Evolutionary conservation across 2,329 filamentous ascomycete genomes (phyloP).

Genomic region (Huntiella moniliformis): DNA sequence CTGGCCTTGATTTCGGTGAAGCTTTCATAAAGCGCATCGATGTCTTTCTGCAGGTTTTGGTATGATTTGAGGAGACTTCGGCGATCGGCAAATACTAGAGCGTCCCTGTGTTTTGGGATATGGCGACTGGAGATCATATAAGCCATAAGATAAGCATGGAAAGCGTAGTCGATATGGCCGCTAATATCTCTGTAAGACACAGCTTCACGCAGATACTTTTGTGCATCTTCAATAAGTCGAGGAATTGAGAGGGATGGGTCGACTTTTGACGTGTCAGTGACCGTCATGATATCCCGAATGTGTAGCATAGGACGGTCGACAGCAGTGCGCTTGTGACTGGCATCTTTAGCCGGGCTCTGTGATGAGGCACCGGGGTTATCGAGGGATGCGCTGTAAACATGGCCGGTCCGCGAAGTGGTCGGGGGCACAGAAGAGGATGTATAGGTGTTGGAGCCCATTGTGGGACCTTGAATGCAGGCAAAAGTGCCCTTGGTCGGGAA

Average conservation of each 20-base stretch:
- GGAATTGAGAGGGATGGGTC: conserved; percentile 31
- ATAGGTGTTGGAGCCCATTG: conserved; percentile 8
- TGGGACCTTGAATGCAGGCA: not conserved
- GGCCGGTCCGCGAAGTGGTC: conserved; percentile 1
- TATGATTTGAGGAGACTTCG: conserved; percentile 28
- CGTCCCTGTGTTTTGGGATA: conserved; percentile 61
- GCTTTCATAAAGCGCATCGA: conserved; percentile 26
- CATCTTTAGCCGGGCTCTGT: not conserved
- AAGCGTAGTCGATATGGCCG: conserved; percentile 50
- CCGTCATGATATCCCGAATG: conserved; percentile 32
- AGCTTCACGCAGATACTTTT: conserved; percentile 38
- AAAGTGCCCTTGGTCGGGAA: too few species aligned
- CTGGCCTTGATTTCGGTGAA: conserved; percentile 40
- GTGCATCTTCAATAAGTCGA: conserved; percentile 32
- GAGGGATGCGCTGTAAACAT: conserved; percentile 17
- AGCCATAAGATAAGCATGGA: conserved; percentile 69
- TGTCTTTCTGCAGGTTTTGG: conserved; percentile 29
- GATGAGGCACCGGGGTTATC: conserved; percentile 18
- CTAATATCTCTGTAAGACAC: conserved; percentile 40
- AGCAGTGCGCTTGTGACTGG: not conserved
- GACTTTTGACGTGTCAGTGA: conserved; percentile 23
- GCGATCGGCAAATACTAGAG: conserved; percentile 41
- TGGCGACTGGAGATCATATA: conserved; percentile 60
- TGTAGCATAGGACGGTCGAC: conserved; percentile 26
- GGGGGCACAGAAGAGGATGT: conserved; percentile 2